phyloP scores from a whole-genome alignment of 192 early-diverging fungal species.

The Coemansia sp. region DNA sequence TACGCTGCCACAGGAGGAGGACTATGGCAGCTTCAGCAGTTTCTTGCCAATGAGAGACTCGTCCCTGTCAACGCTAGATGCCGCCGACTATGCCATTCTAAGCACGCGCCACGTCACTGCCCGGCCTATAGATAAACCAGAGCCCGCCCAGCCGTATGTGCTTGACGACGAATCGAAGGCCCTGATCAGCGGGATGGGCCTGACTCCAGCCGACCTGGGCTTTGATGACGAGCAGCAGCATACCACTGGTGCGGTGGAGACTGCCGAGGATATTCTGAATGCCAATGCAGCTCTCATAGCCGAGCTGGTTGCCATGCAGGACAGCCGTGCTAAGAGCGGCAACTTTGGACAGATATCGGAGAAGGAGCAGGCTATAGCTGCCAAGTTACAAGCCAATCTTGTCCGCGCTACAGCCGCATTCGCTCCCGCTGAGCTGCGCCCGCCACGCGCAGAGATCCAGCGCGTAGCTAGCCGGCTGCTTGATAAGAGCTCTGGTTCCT shows the following conservation, averaged over 20 bases:
- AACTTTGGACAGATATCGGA: constrained; percentile 23
- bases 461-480: constrained; percentile 27
- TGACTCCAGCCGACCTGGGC: constrained; percentile 19
- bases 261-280: constrained; percentile 25
- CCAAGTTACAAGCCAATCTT: constrained; percentile 26
- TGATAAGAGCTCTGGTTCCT: constrained; percentile 12
- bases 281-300: constrained; percentile 29
- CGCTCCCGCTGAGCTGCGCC: constrained; percentile 21
- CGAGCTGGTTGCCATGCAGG: constrained; percentile 33
- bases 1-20: constrained; percentile 15
- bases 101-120: background rate
- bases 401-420: constrained; percentile 20
- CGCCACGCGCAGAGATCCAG: constrained; percentile 31
- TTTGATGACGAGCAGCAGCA: background rate
- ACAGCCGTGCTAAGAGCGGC: constrained; percentile 21
- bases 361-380: constrained; percentile 29
- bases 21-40: constrained; percentile 37
- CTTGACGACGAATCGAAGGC: constrained; percentile 14
- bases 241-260: constrained; percentile 8
- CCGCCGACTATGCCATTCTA: background rate
- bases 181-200: constrained; percentile 13
- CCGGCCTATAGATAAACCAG: background rate
- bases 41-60: constrained; percentile 43
- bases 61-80: constrained; percentile 15
- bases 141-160: background rate